Evolutionary conservation across 2,329 filamentous ascomycete species (phyloP), one percentile per base, ranked within the genome.

Genomic region (Pestalotiopsis sp.): DNA sequence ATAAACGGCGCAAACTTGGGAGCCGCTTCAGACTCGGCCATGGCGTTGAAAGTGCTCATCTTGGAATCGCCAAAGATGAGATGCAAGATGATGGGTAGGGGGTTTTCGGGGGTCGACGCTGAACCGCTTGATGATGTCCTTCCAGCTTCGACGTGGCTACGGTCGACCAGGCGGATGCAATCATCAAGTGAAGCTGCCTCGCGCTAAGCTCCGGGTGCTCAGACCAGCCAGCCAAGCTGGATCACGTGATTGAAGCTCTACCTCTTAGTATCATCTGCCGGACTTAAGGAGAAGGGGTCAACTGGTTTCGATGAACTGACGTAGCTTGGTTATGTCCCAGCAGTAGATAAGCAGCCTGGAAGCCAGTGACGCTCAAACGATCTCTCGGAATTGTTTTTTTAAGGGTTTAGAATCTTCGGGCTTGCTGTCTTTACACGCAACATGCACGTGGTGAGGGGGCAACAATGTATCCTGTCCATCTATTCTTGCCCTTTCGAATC

Each of bases 1-100:
- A 95, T 87, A 85, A 95, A 96, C 75, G 93, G 93, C 84, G 93
- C 93, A 80, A 95, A 95, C 83, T 92, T 93, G 75, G 93, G 93
- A 69, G 91, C 85, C 56, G 71, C 82, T 73, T 90, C 89, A 62
- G 87, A 88, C 74, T 87, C 84, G 69, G 81, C 82, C 87, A 89
- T 89, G 71, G 63, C 82, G 65, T 14, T 38, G 23, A 66, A 17
- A 2, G 49, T 52, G 27, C 39, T 49, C 45, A 65, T 65, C 59
- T 36, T 61, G 59, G 20, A 25, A 60, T 60, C 31, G 25, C 38
- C 45, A 20, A 39, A 52, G 45, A 49, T 25, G 14, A 38, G 45
- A 45, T 31, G 20, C n/a, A 36, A 25, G 41, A 65, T 65, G 41
- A 23, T 25, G 20, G 17, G 49, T 11, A 13, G 20, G 45, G 25